Percentiles rank a stretch among this genome's conserved stretches.
phyloP scores from a whole-genome alignment of 2,329 filamentous ascomycete species.

The Coleophoma cylindrospora region DNA sequence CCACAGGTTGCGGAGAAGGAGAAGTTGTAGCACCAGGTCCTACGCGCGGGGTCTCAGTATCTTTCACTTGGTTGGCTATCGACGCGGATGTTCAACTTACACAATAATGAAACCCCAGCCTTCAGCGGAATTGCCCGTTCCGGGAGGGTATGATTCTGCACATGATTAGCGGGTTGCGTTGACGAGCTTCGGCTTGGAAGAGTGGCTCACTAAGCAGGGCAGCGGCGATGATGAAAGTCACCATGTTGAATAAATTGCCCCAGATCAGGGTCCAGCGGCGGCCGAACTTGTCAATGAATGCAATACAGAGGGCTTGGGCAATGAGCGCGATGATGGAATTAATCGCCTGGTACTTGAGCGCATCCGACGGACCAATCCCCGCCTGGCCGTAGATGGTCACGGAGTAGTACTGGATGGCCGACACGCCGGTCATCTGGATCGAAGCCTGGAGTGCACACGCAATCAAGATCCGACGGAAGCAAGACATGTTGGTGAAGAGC shows the following conservation, averaged over 20 bases:
- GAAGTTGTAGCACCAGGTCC: conserved; percentile 77
- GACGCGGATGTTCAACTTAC: conserved; percentile 6
- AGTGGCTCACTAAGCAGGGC: conserved; percentile 32
- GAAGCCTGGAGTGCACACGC: conserved; percentile 57
- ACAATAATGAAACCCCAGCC: conserved; percentile 71
- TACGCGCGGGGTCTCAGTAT: conserved; percentile 29
- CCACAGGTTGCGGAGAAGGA: conserved; percentile 68
- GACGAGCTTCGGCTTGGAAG: conserved; percentile 4
- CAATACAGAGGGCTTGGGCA: conserved; percentile 53
- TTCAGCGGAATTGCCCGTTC: conserved; percentile 44
- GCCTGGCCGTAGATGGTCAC: conserved; percentile 53
- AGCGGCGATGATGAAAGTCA: conserved; percentile 67
- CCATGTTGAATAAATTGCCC: conserved; percentile 67
- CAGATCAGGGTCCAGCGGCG: conserved; percentile 67
- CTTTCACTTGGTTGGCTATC: not conserved
- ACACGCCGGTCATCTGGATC: conserved; percentile 63
- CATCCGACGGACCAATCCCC: conserved; percentile 49
- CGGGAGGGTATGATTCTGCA: conserved; percentile 40
- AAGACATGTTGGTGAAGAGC: conserved; percentile 52
- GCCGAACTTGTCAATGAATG: conserved; percentile 63
- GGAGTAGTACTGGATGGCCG: conserved; percentile 60
- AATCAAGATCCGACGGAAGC: conserved; percentile 59
- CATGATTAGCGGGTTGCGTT: not conserved
- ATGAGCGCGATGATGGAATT: conserved; percentile 57
- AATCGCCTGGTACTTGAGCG: conserved; percentile 61